Base-by-base conservation (phyloP, 345 rosid species). In the Dipteronia dyeriana region DNA sequence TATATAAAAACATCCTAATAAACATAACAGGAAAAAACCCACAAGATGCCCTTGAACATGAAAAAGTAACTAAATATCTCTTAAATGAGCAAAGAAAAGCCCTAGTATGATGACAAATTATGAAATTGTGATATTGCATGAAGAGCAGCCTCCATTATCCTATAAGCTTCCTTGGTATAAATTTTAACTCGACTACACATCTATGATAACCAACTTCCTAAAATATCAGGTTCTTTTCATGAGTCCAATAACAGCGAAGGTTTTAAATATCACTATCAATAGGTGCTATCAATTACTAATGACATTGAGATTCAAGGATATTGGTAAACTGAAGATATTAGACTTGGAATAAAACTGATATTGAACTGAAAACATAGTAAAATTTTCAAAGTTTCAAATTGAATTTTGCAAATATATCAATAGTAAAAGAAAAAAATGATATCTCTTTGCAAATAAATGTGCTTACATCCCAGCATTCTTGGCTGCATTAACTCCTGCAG, bases 401-500 rank as follows among this genome's bases (percentile, higher is more conserved):
- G n/a, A 16, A 53, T 7, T 16, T 14, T 9, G 63, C 22, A 8
- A 59, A 59, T 22, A 59, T 59, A 59, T 59, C 63, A 59, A 22
- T 20, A n/a, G 63, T 20, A n/a, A 41, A 62, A 38, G 43, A 79
- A 67, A 66, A 7, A 69, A 47, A 56, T 19, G 77, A 43, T 70
- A 51, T 59, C 63, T 22, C 13, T 22, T n/a, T 7, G 11, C 12
- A 19, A 59, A 59, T 20, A 59, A 67, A 76, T 47, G 66, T 68
- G 88, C 99, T 90, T 85, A 95, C 99, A 95, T 93, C 83, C 91
- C 95, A 23, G 97, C 92, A 85, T 90, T 93, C 84, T 92, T 93
- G 22, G 95, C 99, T 3, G 99, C 98, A 41, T 78, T 85, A 78
- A 90, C 99, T 66, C 99, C 99, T 4, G 94, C 78, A 68, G 99